Evolutionary conservation across 768 basidiomycete species (phyloP).

Genomic region (Tulasnella sp.): DNA sequence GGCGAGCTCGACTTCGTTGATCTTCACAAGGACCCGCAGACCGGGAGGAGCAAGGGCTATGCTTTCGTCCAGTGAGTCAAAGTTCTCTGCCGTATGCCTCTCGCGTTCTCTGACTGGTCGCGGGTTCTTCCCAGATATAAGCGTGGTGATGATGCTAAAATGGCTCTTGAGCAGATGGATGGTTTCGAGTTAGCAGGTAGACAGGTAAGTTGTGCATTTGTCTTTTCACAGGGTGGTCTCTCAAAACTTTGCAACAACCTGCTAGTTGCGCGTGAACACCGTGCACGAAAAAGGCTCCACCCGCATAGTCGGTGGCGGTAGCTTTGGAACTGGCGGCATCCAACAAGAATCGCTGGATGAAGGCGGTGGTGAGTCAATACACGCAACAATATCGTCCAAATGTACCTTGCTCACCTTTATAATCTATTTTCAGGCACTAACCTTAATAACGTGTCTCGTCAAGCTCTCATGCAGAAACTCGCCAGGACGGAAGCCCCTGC

Average conservation of each 20-base stretch:
- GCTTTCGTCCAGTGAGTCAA: constrained; percentile 84
- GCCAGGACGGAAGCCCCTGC: constrained; percentile 57
- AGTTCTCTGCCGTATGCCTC: not conserved
- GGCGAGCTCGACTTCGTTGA: constrained; percentile 98
- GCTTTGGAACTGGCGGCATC: constrained; percentile 3
- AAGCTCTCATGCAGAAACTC: constrained; percentile 99
- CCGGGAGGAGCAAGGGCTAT: constrained; percentile 94
- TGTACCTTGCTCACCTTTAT: not conserved
- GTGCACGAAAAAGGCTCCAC: constrained; percentile 83
- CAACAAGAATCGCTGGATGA: constrained; percentile 79
- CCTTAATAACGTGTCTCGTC: constrained; percentile 95
- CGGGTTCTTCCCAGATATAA: constrained; percentile 51
- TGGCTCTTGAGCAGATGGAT: constrained; percentile 98
- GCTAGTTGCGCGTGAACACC: constrained; percentile 83
- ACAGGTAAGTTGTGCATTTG: constrained; percentile 42
- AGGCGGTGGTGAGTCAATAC: constrained; percentile 55
- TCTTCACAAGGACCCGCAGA: constrained; percentile 88
- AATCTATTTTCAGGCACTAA: constrained; percentile 58
- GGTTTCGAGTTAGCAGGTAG: constrained; percentile 95
- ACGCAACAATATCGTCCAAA: not conserved
- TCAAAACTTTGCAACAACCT: constrained; percentile 27
- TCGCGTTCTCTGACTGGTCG: constrained; percentile 5
- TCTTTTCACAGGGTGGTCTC: constrained; percentile 14
- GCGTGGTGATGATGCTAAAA: constrained; percentile 83
- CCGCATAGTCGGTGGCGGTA: constrained; percentile 38